A percentile compares a stretch with the other conserved stretches of the same genome.
Conservation (phyloP, 305 asterid species). For the Plantago coronopus region DNA sequence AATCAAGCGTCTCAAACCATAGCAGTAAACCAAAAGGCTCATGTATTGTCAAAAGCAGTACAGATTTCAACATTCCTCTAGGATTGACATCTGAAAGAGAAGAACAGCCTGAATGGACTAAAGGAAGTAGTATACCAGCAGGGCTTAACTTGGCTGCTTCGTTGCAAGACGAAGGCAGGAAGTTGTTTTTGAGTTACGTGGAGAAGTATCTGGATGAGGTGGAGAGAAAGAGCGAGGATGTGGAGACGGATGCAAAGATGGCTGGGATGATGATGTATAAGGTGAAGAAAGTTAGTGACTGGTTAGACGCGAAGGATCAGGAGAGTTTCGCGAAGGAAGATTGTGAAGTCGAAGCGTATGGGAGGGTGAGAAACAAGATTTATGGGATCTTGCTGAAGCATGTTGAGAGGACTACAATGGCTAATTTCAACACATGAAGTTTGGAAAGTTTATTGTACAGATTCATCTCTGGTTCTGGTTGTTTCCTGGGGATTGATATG, state of each 20-base stretch:
- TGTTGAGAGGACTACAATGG: slow-evolving; percentile 64
- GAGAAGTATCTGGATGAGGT: slow-evolving; percentile 56
- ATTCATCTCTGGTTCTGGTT: too few species aligned
- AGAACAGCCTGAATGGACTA: slow-evolving; percentile 34
- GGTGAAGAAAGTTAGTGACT: slow-evolving; percentile 61
- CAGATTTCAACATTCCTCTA: slow-evolving; percentile 18
- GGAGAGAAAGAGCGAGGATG: slow-evolving; percentile 35
- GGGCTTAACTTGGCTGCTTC: slow-evolving; percentile 36
- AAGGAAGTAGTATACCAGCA: slow-evolving; percentile 34
- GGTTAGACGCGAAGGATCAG: slow-evolving; percentile 45
- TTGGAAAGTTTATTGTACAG: too few species aligned
- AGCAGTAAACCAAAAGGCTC: slow-evolving; percentile 34
- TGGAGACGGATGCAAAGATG: slow-evolving; percentile 32
- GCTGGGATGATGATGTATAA: slow-evolving; percentile 52
- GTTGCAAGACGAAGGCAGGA: slow-evolving; percentile 50
- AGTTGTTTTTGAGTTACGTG: slow-evolving; percentile 37
- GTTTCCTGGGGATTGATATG: too few species aligned
- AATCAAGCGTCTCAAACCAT: slow-evolving; percentile 16
- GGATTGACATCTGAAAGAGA: slow-evolving; percentile 31
- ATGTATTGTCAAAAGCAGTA: slow-evolving; percentile 23
- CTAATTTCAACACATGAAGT: background rate
- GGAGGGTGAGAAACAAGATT: slow-evolving; percentile 56
- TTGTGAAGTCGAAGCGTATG: slow-evolving; percentile 40
- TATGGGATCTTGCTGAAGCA: slow-evolving; percentile 53
- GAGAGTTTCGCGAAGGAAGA: slow-evolving; percentile 24